Evolutionary conservation across 2,329 filamentous ascomycete genomes (phyloP).

Genomic region (Arthrobotrys musiformis): DNA sequence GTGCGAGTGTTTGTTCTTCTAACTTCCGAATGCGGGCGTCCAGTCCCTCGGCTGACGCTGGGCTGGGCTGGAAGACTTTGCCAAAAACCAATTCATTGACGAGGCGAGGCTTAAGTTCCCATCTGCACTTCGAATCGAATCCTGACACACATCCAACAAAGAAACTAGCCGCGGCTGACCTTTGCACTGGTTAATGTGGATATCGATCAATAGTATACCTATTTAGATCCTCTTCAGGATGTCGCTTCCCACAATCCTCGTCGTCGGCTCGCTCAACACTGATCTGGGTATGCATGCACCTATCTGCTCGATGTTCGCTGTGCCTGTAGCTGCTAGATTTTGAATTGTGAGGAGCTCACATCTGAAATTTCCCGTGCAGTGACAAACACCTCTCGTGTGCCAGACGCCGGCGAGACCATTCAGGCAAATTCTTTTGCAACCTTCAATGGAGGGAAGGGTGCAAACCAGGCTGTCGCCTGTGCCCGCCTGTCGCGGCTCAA

Average conservation of each 20-base stretch:
- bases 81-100: neutral
- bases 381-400: constrained; percentile 84
- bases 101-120: neutral
- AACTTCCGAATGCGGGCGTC: neutral
- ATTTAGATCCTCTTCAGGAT: constrained; percentile 32
- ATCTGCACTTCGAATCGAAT: neutral
- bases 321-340: neutral
- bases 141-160: neutral
- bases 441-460: constrained; percentile 90
- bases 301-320: neutral
- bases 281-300: constrained; percentile 70
- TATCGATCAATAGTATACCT: neutral
- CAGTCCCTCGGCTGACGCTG: neutral
- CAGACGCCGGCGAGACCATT: constrained; percentile 85
- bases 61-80: neutral
- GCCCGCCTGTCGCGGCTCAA: constrained; percentile 76
- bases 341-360: neutral
- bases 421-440: constrained; percentile 80
- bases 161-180: constrained; percentile 25
- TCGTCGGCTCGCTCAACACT: constrained; percentile 93
- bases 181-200: neutral
- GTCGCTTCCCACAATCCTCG: constrained; percentile 69
- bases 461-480: constrained; percentile 92
- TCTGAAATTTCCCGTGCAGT: constrained; percentile 64
- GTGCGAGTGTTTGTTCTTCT: neutral